Percentiles rank a stretch among this genome's conserved stretches.
Evolutionary conservation across 73 alveolate genomes (phyloP).

Genomic region (Blepharisma stoltei): DNA sequence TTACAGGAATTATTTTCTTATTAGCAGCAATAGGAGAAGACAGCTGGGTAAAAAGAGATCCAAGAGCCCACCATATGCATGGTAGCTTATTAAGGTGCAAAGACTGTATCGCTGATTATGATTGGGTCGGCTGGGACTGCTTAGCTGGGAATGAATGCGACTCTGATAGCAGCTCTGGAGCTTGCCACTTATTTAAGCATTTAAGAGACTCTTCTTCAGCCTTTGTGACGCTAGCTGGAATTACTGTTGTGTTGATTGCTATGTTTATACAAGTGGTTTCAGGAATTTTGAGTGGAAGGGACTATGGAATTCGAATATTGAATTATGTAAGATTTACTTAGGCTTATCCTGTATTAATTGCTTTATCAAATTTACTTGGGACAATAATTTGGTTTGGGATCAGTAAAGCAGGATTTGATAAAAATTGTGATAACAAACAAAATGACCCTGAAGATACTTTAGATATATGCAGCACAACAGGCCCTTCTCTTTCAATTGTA

Average conservation of each 20-base stretch:
- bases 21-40: too few relatives aligned
- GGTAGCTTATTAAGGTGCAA: conserved; percentile 4
- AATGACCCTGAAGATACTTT: too few relatives aligned
- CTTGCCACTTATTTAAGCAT: neutral
- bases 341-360: neutral
- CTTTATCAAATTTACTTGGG: neutral
- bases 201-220: neutral
- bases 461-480: neutral
- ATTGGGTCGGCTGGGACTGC: conserved; percentile 10
- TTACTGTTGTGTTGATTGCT: neutral
- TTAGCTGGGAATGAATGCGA: neutral
- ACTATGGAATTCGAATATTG: neutral
- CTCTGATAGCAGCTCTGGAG: neutral
- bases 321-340: conserved; percentile 14
- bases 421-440: neutral
- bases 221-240: neutral
- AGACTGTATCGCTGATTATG: neutral
- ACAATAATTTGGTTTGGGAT: neutral
- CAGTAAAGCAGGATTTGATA: neutral
- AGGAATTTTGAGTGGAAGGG: neutral
- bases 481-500: conserved; percentile 16
- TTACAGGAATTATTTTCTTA: too few relatives aligned
- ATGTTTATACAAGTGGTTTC: neutral
- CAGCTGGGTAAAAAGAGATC: too few relatives aligned
- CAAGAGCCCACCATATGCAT: too few relatives aligned